Evolutionary conservation across 1,139 yeast genomes (phyloP), one percentile per base, ranked within the genome.

Genomic region (Taphrina deformans): DNA sequence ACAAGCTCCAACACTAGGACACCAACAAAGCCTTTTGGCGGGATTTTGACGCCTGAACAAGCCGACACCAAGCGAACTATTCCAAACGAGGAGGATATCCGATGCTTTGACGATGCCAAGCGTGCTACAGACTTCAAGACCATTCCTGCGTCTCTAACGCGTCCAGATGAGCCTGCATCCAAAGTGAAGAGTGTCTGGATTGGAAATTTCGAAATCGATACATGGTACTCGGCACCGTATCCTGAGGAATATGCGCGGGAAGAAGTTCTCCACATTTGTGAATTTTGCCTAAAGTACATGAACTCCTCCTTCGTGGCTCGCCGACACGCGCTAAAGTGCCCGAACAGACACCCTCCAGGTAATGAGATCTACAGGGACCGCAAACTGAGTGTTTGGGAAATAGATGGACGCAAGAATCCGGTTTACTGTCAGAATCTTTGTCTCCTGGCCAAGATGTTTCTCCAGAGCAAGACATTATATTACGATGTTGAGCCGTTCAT

Each of bases 401-500:
- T 93, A 23, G 98, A 93, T 74, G 99, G 99, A 0, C 80, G 95
- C 52, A 88, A 88, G 70, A 86, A 88, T 71, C 86, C 88, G 14
- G 68, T 65, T 31, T 93, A 88, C 74, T 92, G 98, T 75, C 96
- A 91, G 73, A 91, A 90, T 73, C 77, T 93, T 65, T 93, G 99
- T 77, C 79, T 93, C 55, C 76, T 93, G 69, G 96, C 98, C 1
- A 93, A 93, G 74, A 78, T 92, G 67, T 93, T 92, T 72, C 79
- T 93, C 60, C 91, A 91, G 75, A 89, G 97, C 7, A 93, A 93
- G 73, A 91, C 98, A 0, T 78, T 93, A 59, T 91, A 91, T 73
- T 91, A 91, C 73, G 98, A 92, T 72, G 98, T 93, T 45, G 97
- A 92, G 73, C 97, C 98, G 0, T 93, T 93, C 72, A 82, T 89